These are phyloP conservation scores for Knoxdaviesia capensis DNA, from an alignment of 2,329 filamentous ascomycete genomes.

Conservation along the genomic window DNA sequence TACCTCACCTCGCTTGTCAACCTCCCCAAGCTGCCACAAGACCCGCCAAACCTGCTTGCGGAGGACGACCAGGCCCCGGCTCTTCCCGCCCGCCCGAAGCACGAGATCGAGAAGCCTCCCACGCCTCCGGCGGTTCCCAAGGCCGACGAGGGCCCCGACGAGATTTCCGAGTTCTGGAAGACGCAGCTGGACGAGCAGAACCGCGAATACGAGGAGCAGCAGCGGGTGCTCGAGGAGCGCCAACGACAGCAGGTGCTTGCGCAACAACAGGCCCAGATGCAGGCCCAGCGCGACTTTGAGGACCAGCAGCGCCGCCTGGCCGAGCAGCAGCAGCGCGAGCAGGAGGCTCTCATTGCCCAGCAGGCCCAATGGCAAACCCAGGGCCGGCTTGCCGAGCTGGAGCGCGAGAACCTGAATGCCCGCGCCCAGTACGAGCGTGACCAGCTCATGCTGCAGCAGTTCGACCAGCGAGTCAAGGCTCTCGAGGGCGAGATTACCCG, in stretches of 20 bases:
- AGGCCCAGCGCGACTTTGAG: constrained; percentile 88
- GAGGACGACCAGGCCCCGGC: constrained; percentile 73
- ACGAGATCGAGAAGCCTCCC: constrained; percentile 47
- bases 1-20: constrained; percentile 94
- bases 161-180: constrained; percentile 97
- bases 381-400: constrained; percentile 83
- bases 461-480: constrained; percentile 84
- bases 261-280: constrained; percentile 65
- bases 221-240: constrained; percentile 69
- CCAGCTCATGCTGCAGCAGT: constrained; percentile 91
- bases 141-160: constrained; percentile 58
- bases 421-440: constrained; percentile 93
- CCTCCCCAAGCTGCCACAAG: constrained; percentile 85
- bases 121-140: constrained; percentile 49
- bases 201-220: constrained; percentile 86
- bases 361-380: constrained; percentile 90
- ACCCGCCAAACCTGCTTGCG: constrained; percentile 71
- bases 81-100: constrained; percentile 62
- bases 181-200: constrained; percentile 80
- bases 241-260: constrained; percentile 63
- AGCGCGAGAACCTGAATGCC: constrained; percentile 86
- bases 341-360: constrained; percentile 73
- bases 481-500: constrained; percentile 73
- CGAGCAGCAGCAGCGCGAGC: constrained; percentile 78
- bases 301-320: constrained; percentile 75